These are phyloP conservation scores for Salix exigua DNA, from an alignment of 345 rosid species.

Conservation along the genomic window DNA sequence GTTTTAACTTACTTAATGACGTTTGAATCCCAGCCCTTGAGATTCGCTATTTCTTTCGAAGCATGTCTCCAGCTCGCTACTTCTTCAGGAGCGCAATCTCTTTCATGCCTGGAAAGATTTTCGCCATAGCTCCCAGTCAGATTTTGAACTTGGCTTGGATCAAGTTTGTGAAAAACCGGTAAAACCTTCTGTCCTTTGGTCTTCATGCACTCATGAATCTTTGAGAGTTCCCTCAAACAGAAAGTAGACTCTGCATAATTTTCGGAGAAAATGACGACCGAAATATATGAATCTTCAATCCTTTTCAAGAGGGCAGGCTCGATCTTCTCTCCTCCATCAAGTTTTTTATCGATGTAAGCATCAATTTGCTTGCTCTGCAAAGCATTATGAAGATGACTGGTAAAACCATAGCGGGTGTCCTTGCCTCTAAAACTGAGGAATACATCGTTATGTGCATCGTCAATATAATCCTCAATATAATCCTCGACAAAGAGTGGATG, in stretches of 20 bases:
- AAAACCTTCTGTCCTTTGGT: neutral
- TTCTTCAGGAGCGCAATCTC: neutral
- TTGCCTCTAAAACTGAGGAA: conserved; percentile 2
- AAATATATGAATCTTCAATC: neutral
- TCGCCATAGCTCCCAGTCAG: neutral
- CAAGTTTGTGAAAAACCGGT: neutral
- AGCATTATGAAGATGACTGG: neutral
- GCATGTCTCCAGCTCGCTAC: neutral
- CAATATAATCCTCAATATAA: too few species aligned
- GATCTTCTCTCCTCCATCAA: conserved; percentile 7
- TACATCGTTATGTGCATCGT: neutral
- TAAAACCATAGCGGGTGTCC: neutral
- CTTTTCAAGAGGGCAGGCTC: neutral
- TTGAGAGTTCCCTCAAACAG: neutral
- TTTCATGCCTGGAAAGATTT: neutral
- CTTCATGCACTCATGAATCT: neutral
- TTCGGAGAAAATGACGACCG: neutral
- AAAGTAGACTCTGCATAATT: neutral
- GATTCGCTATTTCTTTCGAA: neutral
- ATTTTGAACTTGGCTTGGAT: neutral
- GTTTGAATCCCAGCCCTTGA: neutral
- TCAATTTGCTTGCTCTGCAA: neutral
- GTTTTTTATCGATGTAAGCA: neutral
- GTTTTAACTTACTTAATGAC: neutral
- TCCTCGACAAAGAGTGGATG: too few species aligned